Evolutionary conservation across 2,329 filamentous ascomycete species (phyloP).

Genomic region (Aspergillus eucalypticola): DNA sequence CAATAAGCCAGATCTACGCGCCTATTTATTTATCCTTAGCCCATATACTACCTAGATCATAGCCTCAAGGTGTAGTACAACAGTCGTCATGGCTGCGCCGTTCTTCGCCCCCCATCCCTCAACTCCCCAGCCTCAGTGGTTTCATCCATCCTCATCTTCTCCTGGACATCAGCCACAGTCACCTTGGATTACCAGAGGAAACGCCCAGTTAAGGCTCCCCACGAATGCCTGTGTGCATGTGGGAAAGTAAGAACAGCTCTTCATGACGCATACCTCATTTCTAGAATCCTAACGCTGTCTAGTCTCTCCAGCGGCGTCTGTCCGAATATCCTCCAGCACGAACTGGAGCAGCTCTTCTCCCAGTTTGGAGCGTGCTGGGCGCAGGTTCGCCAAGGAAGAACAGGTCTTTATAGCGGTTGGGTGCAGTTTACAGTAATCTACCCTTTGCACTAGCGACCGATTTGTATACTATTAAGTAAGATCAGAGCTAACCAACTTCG

Average conservation of each 20-base stretch:
- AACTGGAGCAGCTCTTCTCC: not conserved
- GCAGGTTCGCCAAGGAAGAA: not conserved
- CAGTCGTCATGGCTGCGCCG: too few species aligned
- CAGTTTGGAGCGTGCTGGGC: not conserved
- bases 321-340: not conserved
- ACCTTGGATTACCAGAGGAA: not conserved
- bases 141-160: too few species aligned
- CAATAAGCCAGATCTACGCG: too few species aligned
- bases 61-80: too few species aligned
- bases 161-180: too few species aligned
- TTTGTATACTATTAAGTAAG: too few species aligned
- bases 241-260: constrained; percentile 1
- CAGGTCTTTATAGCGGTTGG: constrained; percentile 37
- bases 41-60: too few species aligned
- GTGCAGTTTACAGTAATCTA: constrained; percentile 41
- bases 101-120: too few species aligned
- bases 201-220: not conserved
- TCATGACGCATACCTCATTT: not conserved
- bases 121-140: too few species aligned
- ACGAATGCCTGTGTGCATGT: not conserved
- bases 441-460: not conserved
- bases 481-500: too few species aligned
- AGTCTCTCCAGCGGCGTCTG: not conserved
- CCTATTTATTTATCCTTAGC: too few species aligned
- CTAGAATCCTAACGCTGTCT: not conserved